Conservation (phyloP, 2,329 filamentous ascomycete genomes). For the Aspergillus awamori region DNA sequence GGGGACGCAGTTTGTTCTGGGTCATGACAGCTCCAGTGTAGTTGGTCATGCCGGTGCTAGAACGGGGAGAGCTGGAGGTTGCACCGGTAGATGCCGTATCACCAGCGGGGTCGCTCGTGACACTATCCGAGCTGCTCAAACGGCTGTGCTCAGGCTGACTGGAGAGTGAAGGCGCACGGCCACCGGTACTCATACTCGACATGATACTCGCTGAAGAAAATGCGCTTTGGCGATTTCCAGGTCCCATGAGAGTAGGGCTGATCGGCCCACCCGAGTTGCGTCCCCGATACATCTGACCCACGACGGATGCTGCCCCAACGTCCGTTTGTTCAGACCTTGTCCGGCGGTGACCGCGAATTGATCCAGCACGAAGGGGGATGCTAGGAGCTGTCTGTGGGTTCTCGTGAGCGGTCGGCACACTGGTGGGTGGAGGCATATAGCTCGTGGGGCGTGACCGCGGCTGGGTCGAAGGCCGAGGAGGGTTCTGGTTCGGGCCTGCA, state of each 20-base stretch:
- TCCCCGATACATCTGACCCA: slow-evolving; percentile 88
- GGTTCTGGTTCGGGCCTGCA: slow-evolving; percentile 40
- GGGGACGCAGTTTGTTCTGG: slow-evolving; percentile 76
- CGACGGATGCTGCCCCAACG: slow-evolving; percentile 65
- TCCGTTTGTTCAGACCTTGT: slow-evolving; percentile 54
- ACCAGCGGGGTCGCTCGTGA: slow-evolving; percentile 52
- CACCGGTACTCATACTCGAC: slow-evolving; percentile 55
- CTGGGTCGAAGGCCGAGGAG: slow-evolving; percentile 28
- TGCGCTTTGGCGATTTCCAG: slow-evolving; percentile 44
- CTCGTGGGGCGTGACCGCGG: slow-evolving; percentile 51
- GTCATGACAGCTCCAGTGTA: slow-evolving; percentile 67
- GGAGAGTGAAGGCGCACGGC: slow-evolving; percentile 55
- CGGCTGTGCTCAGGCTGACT: slow-evolving; percentile 53
- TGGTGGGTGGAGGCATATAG: slow-evolving; percentile 44
- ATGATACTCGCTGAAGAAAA: slow-evolving; percentile 52
- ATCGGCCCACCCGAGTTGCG: slow-evolving; percentile 55
- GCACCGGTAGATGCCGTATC: slow-evolving; percentile 49
- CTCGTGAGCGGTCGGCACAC: slow-evolving; percentile 43
- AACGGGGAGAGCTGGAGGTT: slow-evolving; percentile 60
- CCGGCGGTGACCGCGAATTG: slow-evolving; percentile 49
- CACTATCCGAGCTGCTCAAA: slow-evolving; percentile 68
- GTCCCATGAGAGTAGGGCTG: slow-evolving; percentile 55
- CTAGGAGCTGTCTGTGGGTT: slow-evolving; percentile 53
- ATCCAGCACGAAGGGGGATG: slow-evolving; percentile 50
- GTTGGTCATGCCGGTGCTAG: slow-evolving; percentile 68